phyloP scores from a whole-genome alignment of 495 filamentous ascomycete species.

The Penicillium waksmanii region DNA sequence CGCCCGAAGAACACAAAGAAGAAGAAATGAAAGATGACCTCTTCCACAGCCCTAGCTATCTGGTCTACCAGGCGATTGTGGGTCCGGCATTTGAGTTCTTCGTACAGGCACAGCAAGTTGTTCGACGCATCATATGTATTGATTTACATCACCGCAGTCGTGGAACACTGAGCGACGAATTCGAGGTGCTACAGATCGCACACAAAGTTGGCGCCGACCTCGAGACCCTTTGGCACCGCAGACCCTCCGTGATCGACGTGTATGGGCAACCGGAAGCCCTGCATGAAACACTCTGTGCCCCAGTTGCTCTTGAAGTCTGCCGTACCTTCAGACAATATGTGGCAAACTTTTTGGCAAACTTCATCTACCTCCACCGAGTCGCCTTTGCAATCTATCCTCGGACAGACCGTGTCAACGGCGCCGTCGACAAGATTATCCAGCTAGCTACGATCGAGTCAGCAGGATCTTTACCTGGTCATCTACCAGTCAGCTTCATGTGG shows the following conservation, averaged over 20 bases:
- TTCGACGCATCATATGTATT: constrained; percentile 42
- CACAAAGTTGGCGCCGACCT: constrained; percentile 46
- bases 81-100: constrained; percentile 43
- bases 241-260: constrained; percentile 41
- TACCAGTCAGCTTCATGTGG: constrained; percentile 43
- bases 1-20: constrained; percentile 12
- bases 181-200: constrained; percentile 47
- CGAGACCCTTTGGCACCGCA: constrained; percentile 42
- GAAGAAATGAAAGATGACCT: constrained; percentile 26
- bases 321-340: constrained; percentile 44
- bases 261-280: constrained; percentile 34
- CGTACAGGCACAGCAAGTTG: constrained; percentile 40
- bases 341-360: constrained; percentile 47
- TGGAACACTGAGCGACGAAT: constrained; percentile 46
- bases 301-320: constrained; percentile 35
- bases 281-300: constrained; percentile 27
- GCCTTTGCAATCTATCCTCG: constrained; percentile 49
- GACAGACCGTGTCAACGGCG: constrained; percentile 44
- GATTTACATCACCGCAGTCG: constrained; percentile 48
- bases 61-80: constrained; percentile 40
- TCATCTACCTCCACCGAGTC: constrained; percentile 46
- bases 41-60: constrained; percentile 35
- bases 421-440: constrained; percentile 45
- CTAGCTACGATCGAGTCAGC: constrained; percentile 38
- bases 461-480: constrained; percentile 14